Conservation (phyloP, 2,329 filamentous ascomycete species). For the Diaporthe citriasiana region DNA sequence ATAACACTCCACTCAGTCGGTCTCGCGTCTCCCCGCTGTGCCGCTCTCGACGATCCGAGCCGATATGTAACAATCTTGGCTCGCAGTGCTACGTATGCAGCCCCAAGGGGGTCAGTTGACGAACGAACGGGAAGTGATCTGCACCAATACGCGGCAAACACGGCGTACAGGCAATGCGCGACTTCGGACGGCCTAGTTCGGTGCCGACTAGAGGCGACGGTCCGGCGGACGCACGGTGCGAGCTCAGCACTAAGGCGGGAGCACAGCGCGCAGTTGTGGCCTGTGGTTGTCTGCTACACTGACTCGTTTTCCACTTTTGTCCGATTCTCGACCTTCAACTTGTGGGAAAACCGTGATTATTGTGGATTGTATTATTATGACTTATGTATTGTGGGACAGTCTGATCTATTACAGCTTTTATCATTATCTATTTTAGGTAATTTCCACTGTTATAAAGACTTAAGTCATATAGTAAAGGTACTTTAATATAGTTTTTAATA, state of each 20-base stretch:
- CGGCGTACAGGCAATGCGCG: background rate
- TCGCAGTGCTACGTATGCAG: background rate
- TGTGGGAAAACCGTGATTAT: too few relatives aligned
- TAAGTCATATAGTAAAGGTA: too few relatives aligned
- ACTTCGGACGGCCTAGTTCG: background rate
- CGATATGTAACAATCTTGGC: background rate
- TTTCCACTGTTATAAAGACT: too few relatives aligned
- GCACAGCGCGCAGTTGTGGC: background rate
- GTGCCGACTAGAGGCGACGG: background rate
- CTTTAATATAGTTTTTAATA: too few relatives aligned
- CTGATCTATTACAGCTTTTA: too few relatives aligned
- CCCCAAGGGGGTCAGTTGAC: background rate
- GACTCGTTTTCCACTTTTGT: too few relatives aligned
- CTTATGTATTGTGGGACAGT: too few relatives aligned
- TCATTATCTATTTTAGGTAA: too few relatives aligned
- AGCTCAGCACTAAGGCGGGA: background rate
- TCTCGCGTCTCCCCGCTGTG: slow-evolving; percentile 8
- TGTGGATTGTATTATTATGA: too few relatives aligned
- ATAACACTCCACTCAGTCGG: background rate
- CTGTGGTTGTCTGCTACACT: background rate
- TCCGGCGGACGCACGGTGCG: background rate
- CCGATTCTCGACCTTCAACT: too few relatives aligned
- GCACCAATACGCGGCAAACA: background rate
- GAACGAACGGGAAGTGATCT: background rate
- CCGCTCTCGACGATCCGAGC: background rate